Percentiles rank a stretch among this genome's conserved stretches.
These are phyloP conservation scores for Musa balbisiana DNA, from an alignment of 202 grass and related monocot species.

Conservation along the genomic window DNA sequence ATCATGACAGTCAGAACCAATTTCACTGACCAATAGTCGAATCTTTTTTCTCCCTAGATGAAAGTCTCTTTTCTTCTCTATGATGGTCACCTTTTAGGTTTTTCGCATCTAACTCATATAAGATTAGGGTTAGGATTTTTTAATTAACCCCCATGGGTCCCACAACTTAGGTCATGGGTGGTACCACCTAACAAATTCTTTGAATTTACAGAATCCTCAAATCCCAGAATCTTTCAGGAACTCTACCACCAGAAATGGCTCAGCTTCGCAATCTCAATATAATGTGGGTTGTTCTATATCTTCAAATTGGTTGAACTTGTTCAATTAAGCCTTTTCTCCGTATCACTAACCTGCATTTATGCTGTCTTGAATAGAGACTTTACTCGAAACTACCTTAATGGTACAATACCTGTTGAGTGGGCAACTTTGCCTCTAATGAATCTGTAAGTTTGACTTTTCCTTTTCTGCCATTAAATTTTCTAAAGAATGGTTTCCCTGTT, in stretches of 20 bases:
- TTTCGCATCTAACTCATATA: too few relatives aligned
- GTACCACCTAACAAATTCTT: too few relatives aligned
- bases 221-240: slow-evolving; percentile 39
- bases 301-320: too few relatives aligned
- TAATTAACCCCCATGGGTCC: too few relatives aligned
- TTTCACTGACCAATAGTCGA: too few relatives aligned
- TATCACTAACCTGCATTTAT: background rate
- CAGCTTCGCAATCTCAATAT: slow-evolving; percentile 46
- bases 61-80: too few relatives aligned
- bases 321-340: too few relatives aligned
- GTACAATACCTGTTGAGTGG: slow-evolving; percentile 48
- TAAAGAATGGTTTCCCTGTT: background rate
- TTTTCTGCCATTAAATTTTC: slow-evolving; percentile 4
- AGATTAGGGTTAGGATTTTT: too few relatives aligned
- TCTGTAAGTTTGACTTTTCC: slow-evolving; percentile 52
- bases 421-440: slow-evolving; percentile 42
- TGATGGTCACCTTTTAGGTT: too few relatives aligned
- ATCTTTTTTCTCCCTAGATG: too few relatives aligned
- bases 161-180: too few relatives aligned
- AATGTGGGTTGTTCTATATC: slow-evolving; percentile 35
- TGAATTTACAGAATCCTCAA: slow-evolving; percentile 9
- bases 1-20: too few relatives aligned
- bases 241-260: slow-evolving; percentile 50
- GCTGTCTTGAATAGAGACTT: slow-evolving; percentile 41
- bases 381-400: slow-evolving; percentile 53